phyloP scores from a whole-genome alignment of 139 green algal genomes.

The Coccomyxa sp. region DNA sequence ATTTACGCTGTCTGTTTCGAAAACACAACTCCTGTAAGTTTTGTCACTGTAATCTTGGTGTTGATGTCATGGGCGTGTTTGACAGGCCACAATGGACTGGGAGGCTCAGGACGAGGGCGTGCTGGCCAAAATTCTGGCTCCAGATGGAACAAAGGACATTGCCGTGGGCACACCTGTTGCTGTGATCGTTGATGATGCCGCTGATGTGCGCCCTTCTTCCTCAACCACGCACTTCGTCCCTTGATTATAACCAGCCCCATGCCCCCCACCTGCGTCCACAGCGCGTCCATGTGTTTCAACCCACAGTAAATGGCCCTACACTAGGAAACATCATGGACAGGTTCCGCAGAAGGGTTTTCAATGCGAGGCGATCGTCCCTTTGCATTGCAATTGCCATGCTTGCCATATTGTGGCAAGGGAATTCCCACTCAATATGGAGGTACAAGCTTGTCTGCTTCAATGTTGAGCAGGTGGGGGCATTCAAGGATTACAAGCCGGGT shows the following conservation, averaged over 20 bases:
- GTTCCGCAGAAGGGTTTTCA: neutral
- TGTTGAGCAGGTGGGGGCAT: conserved; percentile 35
- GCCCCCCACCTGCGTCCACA: neutral
- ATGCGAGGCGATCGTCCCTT: neutral
- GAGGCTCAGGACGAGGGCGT: conserved; percentile 91
- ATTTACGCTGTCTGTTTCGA: no score
- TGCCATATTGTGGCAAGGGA: no score
- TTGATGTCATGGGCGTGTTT: no score
- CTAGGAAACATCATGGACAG: neutral
- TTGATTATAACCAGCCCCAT: neutral
- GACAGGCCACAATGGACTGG: conserved; percentile 88
- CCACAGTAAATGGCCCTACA: neutral
- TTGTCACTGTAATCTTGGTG: no score
- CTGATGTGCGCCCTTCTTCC: conserved; percentile 43
- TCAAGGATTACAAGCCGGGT: conserved; percentile 53
- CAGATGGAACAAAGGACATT: conserved; percentile 64
- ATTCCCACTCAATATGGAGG: neutral
- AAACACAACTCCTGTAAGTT: no score
- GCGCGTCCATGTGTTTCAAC: neutral
- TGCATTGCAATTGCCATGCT: neutral
- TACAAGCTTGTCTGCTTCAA: neutral
- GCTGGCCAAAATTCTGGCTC: conserved; percentile 79
- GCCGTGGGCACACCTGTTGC: conserved; percentile 52
- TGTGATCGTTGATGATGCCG: conserved; percentile 75
- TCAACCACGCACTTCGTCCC: neutral